A percentile compares a stretch with the other conserved stretches of the same genome.
Conservation (phyloP, 257 asterid genomes). For the Solanum verrucosum region DNA sequence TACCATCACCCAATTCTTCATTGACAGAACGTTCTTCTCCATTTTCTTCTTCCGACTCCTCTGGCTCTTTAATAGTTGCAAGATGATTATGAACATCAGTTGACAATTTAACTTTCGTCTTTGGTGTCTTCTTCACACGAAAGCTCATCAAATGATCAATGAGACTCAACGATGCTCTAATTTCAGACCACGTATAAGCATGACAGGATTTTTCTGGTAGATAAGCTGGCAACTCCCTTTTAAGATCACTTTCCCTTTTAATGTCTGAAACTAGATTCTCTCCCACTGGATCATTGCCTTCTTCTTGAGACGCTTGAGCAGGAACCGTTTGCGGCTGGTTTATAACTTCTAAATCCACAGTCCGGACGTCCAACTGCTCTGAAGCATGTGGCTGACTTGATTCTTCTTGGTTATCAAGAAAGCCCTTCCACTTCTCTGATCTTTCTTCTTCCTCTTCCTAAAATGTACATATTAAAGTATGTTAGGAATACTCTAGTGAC, state of each 20-base stretch:
- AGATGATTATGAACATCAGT: conserved; percentile 18
- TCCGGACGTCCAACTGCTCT: conserved; percentile 13
- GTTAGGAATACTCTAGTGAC: neutral
- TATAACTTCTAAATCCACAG: conserved; percentile 26
- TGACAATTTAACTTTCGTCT: conserved; percentile 18
- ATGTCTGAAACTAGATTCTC: conserved; percentile 19
- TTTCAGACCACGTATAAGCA: conserved; percentile 61
- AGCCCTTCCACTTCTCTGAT: conserved; percentile 59
- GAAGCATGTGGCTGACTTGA: conserved; percentile 15
- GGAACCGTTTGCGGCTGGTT: conserved; percentile 18
- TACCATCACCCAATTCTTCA: conserved; percentile 26
- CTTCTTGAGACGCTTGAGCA: conserved; percentile 22
- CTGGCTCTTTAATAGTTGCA: conserved; percentile 37
- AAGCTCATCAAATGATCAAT: conserved; percentile 62
- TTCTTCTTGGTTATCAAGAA: conserved; percentile 55
- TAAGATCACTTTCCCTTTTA: conserved; percentile 15
- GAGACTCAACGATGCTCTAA: conserved; percentile 39
- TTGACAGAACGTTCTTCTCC: conserved; percentile 19
- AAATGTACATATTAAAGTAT: conserved; percentile 4
- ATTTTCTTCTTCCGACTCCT: conserved; percentile 24
- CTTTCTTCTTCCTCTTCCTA: conserved; percentile 95
- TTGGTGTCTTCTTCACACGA: conserved; percentile 47
- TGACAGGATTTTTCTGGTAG: conserved; percentile 25
- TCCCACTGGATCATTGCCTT: conserved; percentile 23
- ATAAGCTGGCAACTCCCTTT: conserved; percentile 25